These are phyloP conservation scores for Triangularia setosa DNA, from an alignment of 2,329 filamentous ascomycete species.

Conservation along the genomic window DNA sequence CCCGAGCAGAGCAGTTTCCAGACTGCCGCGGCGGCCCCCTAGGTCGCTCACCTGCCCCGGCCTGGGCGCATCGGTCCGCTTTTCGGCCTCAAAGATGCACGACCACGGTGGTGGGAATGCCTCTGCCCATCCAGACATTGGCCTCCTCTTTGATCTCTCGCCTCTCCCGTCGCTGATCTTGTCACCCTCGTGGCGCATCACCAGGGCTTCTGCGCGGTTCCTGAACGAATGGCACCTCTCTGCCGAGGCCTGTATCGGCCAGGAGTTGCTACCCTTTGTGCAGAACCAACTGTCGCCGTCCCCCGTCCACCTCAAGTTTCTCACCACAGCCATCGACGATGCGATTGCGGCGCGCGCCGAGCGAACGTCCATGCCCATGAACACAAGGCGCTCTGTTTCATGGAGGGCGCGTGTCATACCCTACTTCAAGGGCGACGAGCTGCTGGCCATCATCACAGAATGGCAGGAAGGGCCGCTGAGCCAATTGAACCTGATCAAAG, in stretches of 20 bases:
- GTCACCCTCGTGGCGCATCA: conserved; percentile 30
- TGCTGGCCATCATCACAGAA: conserved; percentile 32
- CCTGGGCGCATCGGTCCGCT: neutral
- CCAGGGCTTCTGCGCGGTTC: conserved; percentile 30
- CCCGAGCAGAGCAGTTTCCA: conserved; percentile 2
- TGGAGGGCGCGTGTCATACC: conserved; percentile 34
- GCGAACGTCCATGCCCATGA: conserved; percentile 22
- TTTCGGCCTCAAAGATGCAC: neutral
- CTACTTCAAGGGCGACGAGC: conserved; percentile 28
- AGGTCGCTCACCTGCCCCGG: neutral
- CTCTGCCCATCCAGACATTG: conserved; percentile 17
- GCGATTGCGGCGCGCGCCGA: conserved; percentile 29
- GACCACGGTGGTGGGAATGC: neutral
- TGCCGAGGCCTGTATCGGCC: conserved; percentile 27
- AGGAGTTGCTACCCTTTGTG: conserved; percentile 29
- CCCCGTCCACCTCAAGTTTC: conserved; percentile 27
- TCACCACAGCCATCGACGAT: conserved; percentile 29
- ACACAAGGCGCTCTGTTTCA: conserved; percentile 23
- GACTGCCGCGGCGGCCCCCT: neutral
- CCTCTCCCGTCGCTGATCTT: conserved; percentile 32
- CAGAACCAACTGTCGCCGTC: conserved; percentile 26
- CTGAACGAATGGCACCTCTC: conserved; percentile 28
- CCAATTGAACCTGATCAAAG: conserved; percentile 6
- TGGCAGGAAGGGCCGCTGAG: conserved; percentile 28
- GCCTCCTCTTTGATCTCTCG: conserved; percentile 29